Evolutionary conservation across 177 flowering plant species (phyloP), one percentile per base, ranked within the genome.

Genomic region (Telopea speciosissima): DNA sequence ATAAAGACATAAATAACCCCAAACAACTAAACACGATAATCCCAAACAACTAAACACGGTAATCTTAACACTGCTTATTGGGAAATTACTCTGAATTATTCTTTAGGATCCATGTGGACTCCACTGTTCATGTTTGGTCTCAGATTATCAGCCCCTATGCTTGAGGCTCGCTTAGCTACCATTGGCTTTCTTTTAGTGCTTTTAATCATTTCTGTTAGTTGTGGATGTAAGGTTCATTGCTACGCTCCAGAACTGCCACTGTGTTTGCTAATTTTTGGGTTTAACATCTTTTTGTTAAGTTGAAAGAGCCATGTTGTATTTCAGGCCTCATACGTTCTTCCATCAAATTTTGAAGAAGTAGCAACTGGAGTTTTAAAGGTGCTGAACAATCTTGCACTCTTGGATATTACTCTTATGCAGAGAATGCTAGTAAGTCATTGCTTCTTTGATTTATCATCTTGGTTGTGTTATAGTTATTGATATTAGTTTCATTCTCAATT

Each of bases 291-390:
- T 36, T 36, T 5, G 40, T 36, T 8, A 4, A 36, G 40, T 36
- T 61, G 7, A 61, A 67, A 23, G 19, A 66, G 8, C 19, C 25
- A 11, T 40, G 28, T 66, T 75, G 60, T 45, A 22, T 73, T 79
- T 67, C 84, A 91, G 98, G 86, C 73, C 33, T 82, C 89, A 19
- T 87, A 87, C 82, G 80, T 84, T 59, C 98, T 93, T 77, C 97
- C 98, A 62, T 86, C 90, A 62, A 93, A 93, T 81, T 93, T 93
- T 73, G 98, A 91, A 79, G 98, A 90, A 80, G 96, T 86, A 36
- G 97, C 97, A 58, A 90, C 90, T 70, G 96, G 97, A 70, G 94
- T 93, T 36, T 83, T 93, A 75, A 93, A 88, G 84, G 91, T 93
- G 74, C 80, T 91, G 80, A 93, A 93, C 80, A 91, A 88, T 88